Evolutionary conservation across 176 grass and related monocot species (phyloP).

Genomic region (Eragrostis curvula): DNA sequence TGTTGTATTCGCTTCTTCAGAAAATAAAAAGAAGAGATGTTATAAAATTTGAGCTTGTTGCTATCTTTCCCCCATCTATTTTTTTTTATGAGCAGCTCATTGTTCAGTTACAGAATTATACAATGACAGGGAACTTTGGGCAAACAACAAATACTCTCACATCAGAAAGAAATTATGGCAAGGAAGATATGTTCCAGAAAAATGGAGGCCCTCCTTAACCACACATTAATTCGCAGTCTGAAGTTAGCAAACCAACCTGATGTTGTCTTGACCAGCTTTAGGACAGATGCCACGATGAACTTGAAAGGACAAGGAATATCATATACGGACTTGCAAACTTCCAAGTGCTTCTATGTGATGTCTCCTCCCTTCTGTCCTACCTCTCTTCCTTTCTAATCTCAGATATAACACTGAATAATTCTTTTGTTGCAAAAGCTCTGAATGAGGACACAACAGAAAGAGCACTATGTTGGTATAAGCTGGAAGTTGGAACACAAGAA

Average conservation of each 20-base stretch:
- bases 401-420: constrained; percentile 43
- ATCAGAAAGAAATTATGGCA: not conserved
- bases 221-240: not conserved
- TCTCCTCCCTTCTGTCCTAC: not conserved
- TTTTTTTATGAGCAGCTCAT: not conserved
- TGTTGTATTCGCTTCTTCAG: not conserved
- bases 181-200: not conserved
- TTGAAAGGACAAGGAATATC: not conserved
- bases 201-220: not conserved
- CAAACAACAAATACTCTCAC: not conserved
- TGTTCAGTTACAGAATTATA: constrained; percentile 6
- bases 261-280: constrained; percentile 3
- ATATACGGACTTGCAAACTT: not conserved
- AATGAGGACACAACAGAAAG: constrained; percentile 31
- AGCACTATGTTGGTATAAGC: not conserved
- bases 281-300: not conserved
- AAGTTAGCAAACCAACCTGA: constrained; percentile 20
- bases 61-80: not conserved
- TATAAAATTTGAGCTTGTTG: not conserved
- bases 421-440: constrained; percentile 61
- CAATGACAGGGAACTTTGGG: not conserved
- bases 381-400: constrained; percentile 33
- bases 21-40: not conserved
- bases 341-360: not conserved
- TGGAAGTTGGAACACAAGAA: constrained; percentile 16